Conservation (phyloP, 345 rosid genomes). For the Murraya paniculata region DNA sequence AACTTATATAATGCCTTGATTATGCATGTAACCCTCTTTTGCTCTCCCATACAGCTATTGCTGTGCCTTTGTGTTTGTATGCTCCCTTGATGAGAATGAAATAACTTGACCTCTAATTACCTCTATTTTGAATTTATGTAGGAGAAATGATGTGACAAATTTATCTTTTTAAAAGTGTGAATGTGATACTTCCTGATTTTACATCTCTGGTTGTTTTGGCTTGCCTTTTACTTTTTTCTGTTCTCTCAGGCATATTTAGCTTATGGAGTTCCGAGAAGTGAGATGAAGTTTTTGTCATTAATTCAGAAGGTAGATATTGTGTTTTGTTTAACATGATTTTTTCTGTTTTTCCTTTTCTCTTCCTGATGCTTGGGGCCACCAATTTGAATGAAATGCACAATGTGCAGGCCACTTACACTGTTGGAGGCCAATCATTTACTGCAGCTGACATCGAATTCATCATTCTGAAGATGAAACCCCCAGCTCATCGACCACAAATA, state of each 20-base stretch:
- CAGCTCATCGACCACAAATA: conserved; percentile 54
- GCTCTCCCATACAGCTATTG: not conserved
- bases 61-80: not conserved
- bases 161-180: not conserved
- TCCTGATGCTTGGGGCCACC: not conserved
- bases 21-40: conserved; percentile 52
- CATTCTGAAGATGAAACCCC: conserved; percentile 61
- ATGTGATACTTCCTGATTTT: not conserved
- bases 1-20: conserved; percentile 67
- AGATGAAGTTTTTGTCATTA: conserved; percentile 49
- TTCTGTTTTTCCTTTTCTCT: not conserved
- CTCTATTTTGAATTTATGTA: not conserved
- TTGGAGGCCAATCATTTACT: conserved; percentile 56
- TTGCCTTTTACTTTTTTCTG: not conserved
- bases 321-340: not conserved
- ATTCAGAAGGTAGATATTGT: conserved; percentile 56
- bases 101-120: conserved; percentile 7
- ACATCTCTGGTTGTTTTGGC: not conserved
- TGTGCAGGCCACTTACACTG: conserved; percentile 58
- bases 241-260: conserved; percentile 61
- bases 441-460: conserved; percentile 58
- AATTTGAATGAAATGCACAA: conserved; percentile 15
- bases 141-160: not conserved
- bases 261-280: conserved; percentile 62
- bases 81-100: not conserved